Evolutionary conservation across 2,329 filamentous ascomycete genomes (phyloP).

Genomic region (Zymoseptoria ardabiliae): DNA sequence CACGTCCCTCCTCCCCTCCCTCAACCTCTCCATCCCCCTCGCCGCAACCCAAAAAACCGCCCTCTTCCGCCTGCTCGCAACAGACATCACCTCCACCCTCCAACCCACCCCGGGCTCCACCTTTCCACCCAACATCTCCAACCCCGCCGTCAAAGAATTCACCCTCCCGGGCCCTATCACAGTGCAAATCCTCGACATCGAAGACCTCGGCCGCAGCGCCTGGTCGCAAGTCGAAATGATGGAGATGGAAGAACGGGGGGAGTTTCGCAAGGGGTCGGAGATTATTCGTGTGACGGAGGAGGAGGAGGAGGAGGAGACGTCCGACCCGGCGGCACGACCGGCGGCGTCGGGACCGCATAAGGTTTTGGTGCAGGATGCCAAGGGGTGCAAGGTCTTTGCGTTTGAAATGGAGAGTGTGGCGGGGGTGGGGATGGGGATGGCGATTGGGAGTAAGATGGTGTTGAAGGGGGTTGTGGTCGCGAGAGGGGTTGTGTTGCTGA

Average conservation of each 20-base stretch:
- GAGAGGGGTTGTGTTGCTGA: constrained; percentile 71
- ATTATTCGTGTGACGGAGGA: constrained; percentile 65
- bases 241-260: constrained; percentile 64
- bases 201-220: constrained; percentile 70
- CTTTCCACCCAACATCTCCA: constrained; percentile 53
- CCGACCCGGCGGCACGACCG: constrained; percentile 12
- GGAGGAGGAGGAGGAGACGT: constrained; percentile 39
- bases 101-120: constrained; percentile 33
- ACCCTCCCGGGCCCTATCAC: constrained; percentile 56
- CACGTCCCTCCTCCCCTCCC: constrained; percentile 51
- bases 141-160: constrained; percentile 48
- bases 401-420: constrained; percentile 64
- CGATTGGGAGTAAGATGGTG: constrained; percentile 75
- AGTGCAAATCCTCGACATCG: constrained; percentile 78
- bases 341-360: constrained; percentile 59
- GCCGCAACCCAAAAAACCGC: constrained; percentile 70
- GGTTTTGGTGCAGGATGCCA: constrained; percentile 72
- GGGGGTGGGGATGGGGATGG: constrained; percentile 53
- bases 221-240: constrained; percentile 85
- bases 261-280: constrained; percentile 68
- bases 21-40: constrained; percentile 52
- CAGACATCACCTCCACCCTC: constrained; percentile 63
- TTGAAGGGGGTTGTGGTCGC: constrained; percentile 61
- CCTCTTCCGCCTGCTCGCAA: constrained; percentile 68
- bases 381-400: constrained; percentile 60